Evolutionary conservation across 768 basidiomycete species (phyloP).

Genomic region (Mycena venus): DNA sequence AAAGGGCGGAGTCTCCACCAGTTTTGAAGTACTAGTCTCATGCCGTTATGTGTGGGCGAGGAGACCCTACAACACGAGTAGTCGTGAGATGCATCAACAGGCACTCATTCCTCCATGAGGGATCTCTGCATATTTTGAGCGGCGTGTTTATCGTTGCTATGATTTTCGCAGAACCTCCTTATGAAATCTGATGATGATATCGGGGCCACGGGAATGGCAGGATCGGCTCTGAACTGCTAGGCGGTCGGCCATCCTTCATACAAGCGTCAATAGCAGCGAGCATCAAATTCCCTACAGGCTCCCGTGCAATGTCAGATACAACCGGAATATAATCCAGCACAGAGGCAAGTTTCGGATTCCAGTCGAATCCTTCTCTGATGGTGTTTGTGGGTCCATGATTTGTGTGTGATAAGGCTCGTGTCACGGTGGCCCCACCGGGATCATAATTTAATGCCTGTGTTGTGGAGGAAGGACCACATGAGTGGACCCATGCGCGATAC

Average conservation of each 20-base stretch:
- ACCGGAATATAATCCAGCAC: no score
- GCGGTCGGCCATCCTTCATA: background rate
- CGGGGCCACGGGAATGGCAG: no score
- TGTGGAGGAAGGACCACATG: no score
- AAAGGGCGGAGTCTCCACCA: no score
- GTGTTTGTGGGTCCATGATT: background rate
- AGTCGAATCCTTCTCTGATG: background rate
- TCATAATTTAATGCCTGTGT: no score
- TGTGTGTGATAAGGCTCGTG: no score
- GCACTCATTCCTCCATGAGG: constrained; percentile 6
- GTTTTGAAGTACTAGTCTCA: no score
- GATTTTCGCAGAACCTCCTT: background rate
- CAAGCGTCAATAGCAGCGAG: background rate
- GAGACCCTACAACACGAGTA: no score
- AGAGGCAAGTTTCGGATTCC: background rate
- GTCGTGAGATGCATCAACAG: background rate
- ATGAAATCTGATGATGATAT: background rate
- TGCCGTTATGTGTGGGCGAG: no score
- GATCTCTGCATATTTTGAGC: background rate
- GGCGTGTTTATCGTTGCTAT: background rate
- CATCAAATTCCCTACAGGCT: background rate
- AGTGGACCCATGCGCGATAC: no score
- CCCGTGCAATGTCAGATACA: background rate
- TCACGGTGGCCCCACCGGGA: background rate
- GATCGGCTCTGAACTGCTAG: background rate